phyloP scores from a whole-genome alignment of 768 basidiomycete species.

The Leccinum aurantiacum region DNA sequence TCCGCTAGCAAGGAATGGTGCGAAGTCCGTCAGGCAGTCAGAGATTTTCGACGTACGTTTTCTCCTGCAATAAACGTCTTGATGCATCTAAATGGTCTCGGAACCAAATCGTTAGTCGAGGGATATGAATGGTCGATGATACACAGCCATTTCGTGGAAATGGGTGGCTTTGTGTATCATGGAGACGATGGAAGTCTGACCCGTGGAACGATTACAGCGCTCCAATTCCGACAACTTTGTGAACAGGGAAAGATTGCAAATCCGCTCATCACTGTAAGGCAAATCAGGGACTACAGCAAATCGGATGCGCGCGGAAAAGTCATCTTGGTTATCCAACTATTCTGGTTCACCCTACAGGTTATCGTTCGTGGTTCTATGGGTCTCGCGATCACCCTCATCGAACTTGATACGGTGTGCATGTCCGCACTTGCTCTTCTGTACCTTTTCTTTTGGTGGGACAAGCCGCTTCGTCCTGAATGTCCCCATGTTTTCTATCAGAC shows the following conservation, averaged over 20 bases:
- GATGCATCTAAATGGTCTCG: not conserved
- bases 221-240: not conserved
- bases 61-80: not conserved
- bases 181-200: not conserved
- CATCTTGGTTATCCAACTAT: not conserved
- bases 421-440: not conserved
- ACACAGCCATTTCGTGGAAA: not conserved
- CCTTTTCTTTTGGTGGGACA: not conserved
- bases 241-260: not conserved
- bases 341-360: not conserved
- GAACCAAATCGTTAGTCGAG: not conserved
- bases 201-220: not conserved
- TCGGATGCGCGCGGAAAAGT: not conserved
- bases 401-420: conserved; percentile 1
- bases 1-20: not conserved
- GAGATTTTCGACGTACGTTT: conserved; percentile 1
- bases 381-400: not conserved
- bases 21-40: not conserved
- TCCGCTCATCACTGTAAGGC: not conserved
- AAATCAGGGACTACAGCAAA: not conserved
- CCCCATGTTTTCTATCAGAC: not conserved
- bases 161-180: not conserved
- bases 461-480: not conserved
- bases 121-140: not conserved
- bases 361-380: not conserved